Evolutionary conservation across 2,329 filamentous ascomycete species (phyloP).

Genomic region (Arthrobotrys sphaeroides): DNA sequence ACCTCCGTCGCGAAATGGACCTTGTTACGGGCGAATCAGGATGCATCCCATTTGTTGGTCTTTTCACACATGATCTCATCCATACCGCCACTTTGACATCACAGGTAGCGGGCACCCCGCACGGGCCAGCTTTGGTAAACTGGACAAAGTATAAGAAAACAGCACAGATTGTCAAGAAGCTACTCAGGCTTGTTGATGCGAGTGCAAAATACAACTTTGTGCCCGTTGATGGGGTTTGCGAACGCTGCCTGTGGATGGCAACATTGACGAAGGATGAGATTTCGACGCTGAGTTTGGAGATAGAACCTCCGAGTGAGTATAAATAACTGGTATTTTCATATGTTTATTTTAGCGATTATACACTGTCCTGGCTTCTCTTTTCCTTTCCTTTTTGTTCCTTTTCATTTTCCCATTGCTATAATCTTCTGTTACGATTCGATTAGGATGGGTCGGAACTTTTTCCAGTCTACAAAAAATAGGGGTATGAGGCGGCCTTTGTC

Average conservation of each 20-base stretch:
- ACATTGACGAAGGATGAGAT: slow-evolving; percentile 81
- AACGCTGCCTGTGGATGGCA: slow-evolving; percentile 85
- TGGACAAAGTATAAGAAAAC: slow-evolving; percentile 82
- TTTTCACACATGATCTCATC: slow-evolving; percentile 82
- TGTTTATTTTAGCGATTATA: background rate
- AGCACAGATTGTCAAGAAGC: slow-evolving; percentile 79
- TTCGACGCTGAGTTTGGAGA: slow-evolving; percentile 56
- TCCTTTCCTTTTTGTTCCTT: slow-evolving; percentile 9
- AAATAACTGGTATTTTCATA: slow-evolving; percentile 15
- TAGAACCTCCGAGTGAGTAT: slow-evolving; percentile 52
- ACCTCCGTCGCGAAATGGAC: slow-evolving; percentile 82
- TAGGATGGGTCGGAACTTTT: slow-evolving; percentile 18
- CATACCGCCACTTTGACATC: slow-evolving; percentile 82
- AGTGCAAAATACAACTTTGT: slow-evolving; percentile 78
- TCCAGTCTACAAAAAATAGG: slow-evolving; percentile 15
- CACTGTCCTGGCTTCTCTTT: background rate
- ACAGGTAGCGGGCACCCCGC: slow-evolving; percentile 74
- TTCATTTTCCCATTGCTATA: slow-evolving; percentile 14
- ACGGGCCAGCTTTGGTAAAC: slow-evolving; percentile 76
- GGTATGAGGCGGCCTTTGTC: slow-evolving; percentile 10
- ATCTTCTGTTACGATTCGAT: slow-evolving; percentile 16
- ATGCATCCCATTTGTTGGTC: slow-evolving; percentile 83
- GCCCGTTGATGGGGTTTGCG: slow-evolving; percentile 78
- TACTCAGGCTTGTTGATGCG: slow-evolving; percentile 80
- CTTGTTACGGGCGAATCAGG: slow-evolving; percentile 70